A percentile compares a stretch with the other conserved stretches of the same genome.
These are phyloP conservation scores for Pseudomonodictys pantanalensis DNA, from an alignment of 495 filamentous ascomycete species.

Conservation along the genomic window DNA sequence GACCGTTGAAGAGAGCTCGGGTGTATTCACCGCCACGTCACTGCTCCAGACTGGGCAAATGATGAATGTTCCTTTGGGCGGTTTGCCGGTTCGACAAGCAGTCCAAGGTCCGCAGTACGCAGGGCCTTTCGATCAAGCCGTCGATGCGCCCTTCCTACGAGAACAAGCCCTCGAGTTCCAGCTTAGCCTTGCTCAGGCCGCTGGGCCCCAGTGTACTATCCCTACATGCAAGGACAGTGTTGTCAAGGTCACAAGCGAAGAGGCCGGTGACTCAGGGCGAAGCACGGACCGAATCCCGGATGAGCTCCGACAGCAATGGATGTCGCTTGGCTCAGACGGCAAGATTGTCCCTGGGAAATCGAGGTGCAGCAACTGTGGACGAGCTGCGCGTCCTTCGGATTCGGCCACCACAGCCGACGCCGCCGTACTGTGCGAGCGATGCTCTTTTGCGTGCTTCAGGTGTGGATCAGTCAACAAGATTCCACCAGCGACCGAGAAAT, in stretches of 20 bases:
- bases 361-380: conserved; percentile 25
- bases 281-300: conserved; percentile 39
- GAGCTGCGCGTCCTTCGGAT: conserved; percentile 24
- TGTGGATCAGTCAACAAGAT: conserved; percentile 13
- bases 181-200: not conserved
- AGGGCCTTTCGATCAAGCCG: conserved; percentile 19
- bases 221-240: conserved; percentile 26
- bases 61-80: conserved; percentile 33
- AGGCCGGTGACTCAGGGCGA: conserved; percentile 36
- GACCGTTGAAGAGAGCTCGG: not conserved
- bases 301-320: conserved; percentile 29
- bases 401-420: not conserved
- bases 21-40: conserved; percentile 10
- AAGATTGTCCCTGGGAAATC: conserved; percentile 14
- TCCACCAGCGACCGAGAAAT: not conserved
- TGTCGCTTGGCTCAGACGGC: not conserved
- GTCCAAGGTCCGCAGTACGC: conserved; percentile 39
- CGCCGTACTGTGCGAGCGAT: conserved; percentile 27
- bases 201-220: conserved; percentile 22
- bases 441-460: conserved; percentile 33
- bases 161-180: conserved; percentile 29
- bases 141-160: conserved; percentile 25
- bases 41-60: conserved; percentile 32
- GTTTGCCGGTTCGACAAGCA: conserved; percentile 40
- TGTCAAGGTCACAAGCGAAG: conserved; percentile 24